Percentiles rank a stretch among this genome's conserved stretches.
phyloP scores from a whole-genome alignment of 2,329 filamentous ascomycete species.

The Hypoxylon sp. region DNA sequence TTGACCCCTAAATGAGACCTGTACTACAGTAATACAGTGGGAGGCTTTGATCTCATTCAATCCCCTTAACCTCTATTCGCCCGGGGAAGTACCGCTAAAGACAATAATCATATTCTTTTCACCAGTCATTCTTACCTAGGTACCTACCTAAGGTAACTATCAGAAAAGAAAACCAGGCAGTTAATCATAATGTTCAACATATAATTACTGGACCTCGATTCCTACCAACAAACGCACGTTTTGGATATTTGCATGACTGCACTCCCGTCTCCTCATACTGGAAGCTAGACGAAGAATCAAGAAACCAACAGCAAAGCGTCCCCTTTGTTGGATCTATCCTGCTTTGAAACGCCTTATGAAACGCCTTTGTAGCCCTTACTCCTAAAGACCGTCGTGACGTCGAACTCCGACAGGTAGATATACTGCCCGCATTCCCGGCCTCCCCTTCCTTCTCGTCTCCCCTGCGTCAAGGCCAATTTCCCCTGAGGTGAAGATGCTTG shows the following conservation, averaged over 20 bases:
- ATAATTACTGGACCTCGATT: not conserved
- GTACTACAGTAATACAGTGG: not conserved
- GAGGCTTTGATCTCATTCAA: not conserved
- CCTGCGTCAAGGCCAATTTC: not conserved
- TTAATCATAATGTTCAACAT: conserved; percentile 14
- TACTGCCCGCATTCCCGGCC: conserved; percentile 5
- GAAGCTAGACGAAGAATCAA: no score
- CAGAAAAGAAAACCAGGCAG: not conserved
- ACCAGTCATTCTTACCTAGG: no score
- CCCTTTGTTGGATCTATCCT: conserved; percentile 3
- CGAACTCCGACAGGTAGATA: conserved; percentile 16
- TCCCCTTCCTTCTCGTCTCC: not conserved
- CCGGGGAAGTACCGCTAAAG: no score
- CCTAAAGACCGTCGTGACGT: not conserved
- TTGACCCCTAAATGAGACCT: not conserved
- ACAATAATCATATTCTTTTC: no score
- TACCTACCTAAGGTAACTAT: not conserved
- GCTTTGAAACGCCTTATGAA: conserved; percentile 10
- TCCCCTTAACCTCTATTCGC: not conserved
- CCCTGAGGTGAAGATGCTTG: not conserved
- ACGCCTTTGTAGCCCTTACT: not conserved
- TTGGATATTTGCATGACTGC: no score
- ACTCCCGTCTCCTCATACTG: no score
- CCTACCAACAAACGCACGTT: no score
- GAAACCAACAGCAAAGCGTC: not conserved